phyloP scores from a whole-genome alignment of 148 eudicot genomes.

The Camellia granthamiana region DNA sequence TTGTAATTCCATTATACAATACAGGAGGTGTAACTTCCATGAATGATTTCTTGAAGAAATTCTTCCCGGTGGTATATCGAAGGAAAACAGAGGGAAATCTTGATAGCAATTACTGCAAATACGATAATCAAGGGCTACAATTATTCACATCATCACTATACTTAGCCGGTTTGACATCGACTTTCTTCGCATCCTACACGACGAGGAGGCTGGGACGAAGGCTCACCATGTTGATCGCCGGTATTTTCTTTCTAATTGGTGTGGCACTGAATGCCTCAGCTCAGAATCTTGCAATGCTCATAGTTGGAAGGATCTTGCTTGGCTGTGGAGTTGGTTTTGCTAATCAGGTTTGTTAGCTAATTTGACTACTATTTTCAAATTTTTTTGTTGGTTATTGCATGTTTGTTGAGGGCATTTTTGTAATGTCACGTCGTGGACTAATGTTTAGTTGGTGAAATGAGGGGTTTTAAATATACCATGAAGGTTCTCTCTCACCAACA shows the following conservation, averaged over 20 bases:
- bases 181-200: conserved; percentile 83
- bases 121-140: conserved; percentile 84
- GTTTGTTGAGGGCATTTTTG: too few relatives aligned
- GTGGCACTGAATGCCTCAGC: conserved; percentile 79
- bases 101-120: conserved; percentile 75
- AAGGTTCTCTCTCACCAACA: too few relatives aligned
- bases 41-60: conserved; percentile 61
- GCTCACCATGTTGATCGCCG: conserved; percentile 82
- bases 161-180: conserved; percentile 70
- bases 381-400: too few relatives aligned
- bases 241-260: conserved; percentile 62
- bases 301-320: conserved; percentile 75
- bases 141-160: conserved; percentile 83
- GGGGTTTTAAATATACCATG: too few relatives aligned
- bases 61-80: conserved; percentile 64
- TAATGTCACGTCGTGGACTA: too few relatives aligned
- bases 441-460: too few relatives aligned
- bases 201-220: conserved; percentile 65
- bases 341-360: conserved; percentile 60
- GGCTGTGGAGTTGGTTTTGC: conserved; percentile 98
- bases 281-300: conserved; percentile 76
- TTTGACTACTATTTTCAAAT: neutral
- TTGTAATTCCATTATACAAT: neutral
- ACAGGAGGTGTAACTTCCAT: conserved; percentile 90
- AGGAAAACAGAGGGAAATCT: conserved; percentile 19